Percentiles rank a stretch among this genome's conserved stretches.
Conservation (phyloP, 371 early-diverging fungal genomes). For the Massospora cicadina region DNA sequence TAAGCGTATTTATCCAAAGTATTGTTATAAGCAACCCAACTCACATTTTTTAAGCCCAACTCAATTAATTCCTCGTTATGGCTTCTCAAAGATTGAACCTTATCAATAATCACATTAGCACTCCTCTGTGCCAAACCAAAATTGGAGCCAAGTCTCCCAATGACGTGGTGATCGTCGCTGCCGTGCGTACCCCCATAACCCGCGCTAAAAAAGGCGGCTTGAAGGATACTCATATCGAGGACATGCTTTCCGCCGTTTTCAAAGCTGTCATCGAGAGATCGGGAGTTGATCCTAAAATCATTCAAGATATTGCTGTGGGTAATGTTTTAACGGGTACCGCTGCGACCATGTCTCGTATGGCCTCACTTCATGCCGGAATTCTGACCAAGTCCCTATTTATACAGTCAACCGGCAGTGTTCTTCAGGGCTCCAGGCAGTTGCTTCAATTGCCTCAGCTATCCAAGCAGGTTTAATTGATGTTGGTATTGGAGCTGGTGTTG, state of each 20-base stretch:
- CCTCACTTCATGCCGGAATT: slow-evolving; percentile 85
- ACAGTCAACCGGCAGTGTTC: slow-evolving; percentile 97
- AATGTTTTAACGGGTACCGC: slow-evolving; percentile 88
- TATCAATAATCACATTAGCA: slow-evolving; percentile 34
- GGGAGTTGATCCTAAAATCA: slow-evolving; percentile 69
- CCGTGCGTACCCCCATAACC: slow-evolving; percentile 80
- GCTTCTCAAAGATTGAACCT: slow-evolving; percentile 37
- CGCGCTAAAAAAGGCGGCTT: slow-evolving; percentile 87
- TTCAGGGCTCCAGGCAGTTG: slow-evolving; percentile 88
- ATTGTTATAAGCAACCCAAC: no score
- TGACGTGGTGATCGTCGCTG: slow-evolving; percentile 71
- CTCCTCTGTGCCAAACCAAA: slow-evolving; percentile 28
- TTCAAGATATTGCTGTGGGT: slow-evolving; percentile 91
- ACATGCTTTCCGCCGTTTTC: slow-evolving; percentile 71
- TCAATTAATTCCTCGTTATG: slow-evolving; percentile 16
- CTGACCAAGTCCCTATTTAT: slow-evolving; percentile 58
- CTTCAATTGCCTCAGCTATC: slow-evolving; percentile 78
- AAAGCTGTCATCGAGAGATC: slow-evolving; percentile 60
- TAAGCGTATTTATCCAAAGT: no score
- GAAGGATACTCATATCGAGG: slow-evolving; percentile 81
- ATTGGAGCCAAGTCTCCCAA: slow-evolving; percentile 65
- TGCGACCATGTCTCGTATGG: slow-evolving; percentile 89
- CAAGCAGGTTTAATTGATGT: slow-evolving; percentile 81
- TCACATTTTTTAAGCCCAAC: no score
- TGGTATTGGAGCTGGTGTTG: slow-evolving; percentile 95